Percentiles rank a stretch among this genome's conserved stretches.
phyloP scores from a whole-genome alignment of 2,329 filamentous ascomycete species.

The Monosporascus ibericus region DNA sequence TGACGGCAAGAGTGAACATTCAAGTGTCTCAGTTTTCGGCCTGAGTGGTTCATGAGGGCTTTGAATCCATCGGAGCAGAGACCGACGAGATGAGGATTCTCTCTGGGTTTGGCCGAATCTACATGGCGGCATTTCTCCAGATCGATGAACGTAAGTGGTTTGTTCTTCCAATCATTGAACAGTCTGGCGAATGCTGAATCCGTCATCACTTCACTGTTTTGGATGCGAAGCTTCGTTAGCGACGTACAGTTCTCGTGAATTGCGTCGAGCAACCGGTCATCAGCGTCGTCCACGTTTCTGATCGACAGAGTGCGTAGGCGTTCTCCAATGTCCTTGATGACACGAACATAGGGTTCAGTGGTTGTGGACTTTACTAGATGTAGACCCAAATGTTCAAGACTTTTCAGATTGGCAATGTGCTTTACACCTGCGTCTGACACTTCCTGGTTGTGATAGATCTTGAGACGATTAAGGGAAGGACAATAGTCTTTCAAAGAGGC shows the following conservation, averaged over 20 bases:
- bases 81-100: slow-evolving; percentile 61
- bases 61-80: slow-evolving; percentile 70
- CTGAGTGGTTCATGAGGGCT: slow-evolving; percentile 81
- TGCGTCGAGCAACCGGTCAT: slow-evolving; percentile 63
- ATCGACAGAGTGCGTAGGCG: slow-evolving; percentile 74
- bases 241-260: slow-evolving; percentile 64
- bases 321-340: slow-evolving; percentile 57
- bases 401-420: slow-evolving; percentile 54
- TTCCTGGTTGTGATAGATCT: slow-evolving; percentile 74
- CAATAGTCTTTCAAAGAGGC: slow-evolving; percentile 57
- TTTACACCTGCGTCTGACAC: slow-evolving; percentile 61
- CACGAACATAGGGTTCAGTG: slow-evolving; percentile 49
- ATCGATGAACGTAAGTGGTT: slow-evolving; percentile 63
- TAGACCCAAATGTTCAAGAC: slow-evolving; percentile 70
- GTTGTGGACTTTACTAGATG: slow-evolving; percentile 55
- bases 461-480: slow-evolving; percentile 65
- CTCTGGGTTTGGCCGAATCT: slow-evolving; percentile 63
- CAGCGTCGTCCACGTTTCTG: slow-evolving; percentile 57
- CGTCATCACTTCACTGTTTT: slow-evolving; percentile 67
- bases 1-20: slow-evolving; percentile 83
- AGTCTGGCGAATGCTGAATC: slow-evolving; percentile 68
- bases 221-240: slow-evolving; percentile 74
- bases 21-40: slow-evolving; percentile 55
- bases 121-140: slow-evolving; percentile 72
- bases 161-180: slow-evolving; percentile 72